Evolutionary conservation across 371 early-diverging fungal species (phyloP).

Genomic region (Entomophthora muscae): DNA sequence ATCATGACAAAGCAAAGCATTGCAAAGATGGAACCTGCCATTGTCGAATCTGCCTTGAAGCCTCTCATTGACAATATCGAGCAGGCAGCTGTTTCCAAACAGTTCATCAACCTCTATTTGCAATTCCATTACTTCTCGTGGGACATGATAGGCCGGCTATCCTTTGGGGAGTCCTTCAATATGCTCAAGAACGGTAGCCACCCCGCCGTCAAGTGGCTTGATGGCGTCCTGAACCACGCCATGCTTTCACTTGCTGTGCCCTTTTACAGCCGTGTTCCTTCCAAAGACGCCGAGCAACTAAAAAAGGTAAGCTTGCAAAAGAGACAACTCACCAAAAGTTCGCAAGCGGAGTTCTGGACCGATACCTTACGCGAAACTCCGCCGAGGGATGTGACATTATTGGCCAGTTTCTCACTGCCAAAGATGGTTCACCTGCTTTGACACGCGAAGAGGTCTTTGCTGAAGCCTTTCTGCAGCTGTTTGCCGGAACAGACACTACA

Average conservation of each 20-base stretch:
- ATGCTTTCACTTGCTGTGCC: background rate
- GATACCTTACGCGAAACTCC: background rate
- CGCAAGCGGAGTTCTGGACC: background rate
- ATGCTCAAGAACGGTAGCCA: slow-evolving; percentile 1
- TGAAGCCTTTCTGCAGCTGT: slow-evolving; percentile 4
- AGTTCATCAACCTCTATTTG: background rate
- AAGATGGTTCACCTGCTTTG: background rate
- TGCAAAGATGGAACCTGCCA: background rate
- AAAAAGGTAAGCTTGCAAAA: too few species aligned
- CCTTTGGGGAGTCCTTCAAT: background rate
- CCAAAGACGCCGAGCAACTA: background rate
- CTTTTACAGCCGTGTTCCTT: background rate
- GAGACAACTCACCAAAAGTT: too few species aligned
- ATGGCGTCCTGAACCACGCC: background rate
- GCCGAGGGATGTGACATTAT: background rate
- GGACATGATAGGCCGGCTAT: slow-evolving; percentile 1
- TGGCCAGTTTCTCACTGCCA: background rate
- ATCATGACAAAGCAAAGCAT: background rate
- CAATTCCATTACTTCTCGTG: background rate
- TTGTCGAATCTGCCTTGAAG: background rate
- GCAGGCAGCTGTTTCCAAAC: background rate
- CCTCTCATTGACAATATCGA: background rate
- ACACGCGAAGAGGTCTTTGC: background rate
- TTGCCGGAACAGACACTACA: slow-evolving; percentile 5
- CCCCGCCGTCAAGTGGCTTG: slow-evolving; percentile 1